Base-by-base conservation (phyloP, 495 filamentous ascomycete genomes). In the Tuber calosporum region DNA sequence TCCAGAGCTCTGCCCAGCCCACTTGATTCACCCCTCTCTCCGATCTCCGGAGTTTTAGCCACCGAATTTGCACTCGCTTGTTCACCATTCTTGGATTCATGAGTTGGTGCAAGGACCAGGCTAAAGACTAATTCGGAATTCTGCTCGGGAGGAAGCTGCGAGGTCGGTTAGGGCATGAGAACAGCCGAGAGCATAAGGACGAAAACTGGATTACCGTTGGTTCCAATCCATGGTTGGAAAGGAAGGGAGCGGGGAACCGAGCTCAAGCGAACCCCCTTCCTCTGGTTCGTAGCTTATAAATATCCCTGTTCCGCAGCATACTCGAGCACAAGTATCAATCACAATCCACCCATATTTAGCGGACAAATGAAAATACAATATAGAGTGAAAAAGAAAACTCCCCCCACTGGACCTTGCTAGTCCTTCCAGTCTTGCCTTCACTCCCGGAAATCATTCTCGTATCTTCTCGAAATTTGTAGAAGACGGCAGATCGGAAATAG, bases 221-320 rank as follows among this genome's bases (percentile, higher is more conserved):
- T 78, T 77, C 74, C 76, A 71, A 78, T 71, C 76, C 76, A 78
- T 78, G 76, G 76, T 78, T 78, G 76, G 74, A 77, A 45, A 78
- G 76, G 75, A 73, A 73, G 75, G 76, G 74, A 77, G 74, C 68
- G 68, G 73, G 75, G 76, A 78, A 77, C 76, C 75, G 76, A 78
- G 75, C 76, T 73, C 76, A 77, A 78, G 76, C 76, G 76, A 78
- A 75, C 75, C 76, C 74, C 75, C 70, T 68, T 77, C 71, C 76
- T 78, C 74, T 77, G 75, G 76, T 74, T 78, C 68, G 76, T 68
- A 69, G 76, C 38, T 77, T 71, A 77, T 78, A 78, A 62, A 62
- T 62, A 62, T 34, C 53, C 26, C 17, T 62, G 26, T n/a, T 30
- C 53, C 11, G 30, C 30, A 62, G 3, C 22, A 58, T 30, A 62